Base-by-base conservation (phyloP, 2,329 filamentous ascomycete genomes). In the Fusarium falciforme region DNA sequence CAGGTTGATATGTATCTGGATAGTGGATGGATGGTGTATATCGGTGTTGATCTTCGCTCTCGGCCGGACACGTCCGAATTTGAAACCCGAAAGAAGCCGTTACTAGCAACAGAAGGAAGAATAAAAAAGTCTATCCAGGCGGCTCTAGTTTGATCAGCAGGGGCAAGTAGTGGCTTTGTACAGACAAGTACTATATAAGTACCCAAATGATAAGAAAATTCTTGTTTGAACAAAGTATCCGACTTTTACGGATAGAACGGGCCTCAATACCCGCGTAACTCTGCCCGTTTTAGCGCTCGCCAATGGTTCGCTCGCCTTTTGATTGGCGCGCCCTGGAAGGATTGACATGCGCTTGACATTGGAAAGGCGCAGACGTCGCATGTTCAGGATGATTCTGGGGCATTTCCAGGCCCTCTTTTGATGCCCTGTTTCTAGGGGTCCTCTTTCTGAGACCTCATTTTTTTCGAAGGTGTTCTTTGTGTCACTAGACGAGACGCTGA, bases 291-390 rank as follows among this genome's bases (percentile, higher is more conserved):
- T 61, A 61, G 59, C 31, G 59, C 58, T 52, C 44, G 22, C 27
- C 35, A 14, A 44, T 22, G 25, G 17, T 8, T 29, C 10, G 1
- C 47, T 35, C 29, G n/a, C 12, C n/a, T 57, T 57, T 27, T 40
- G 55, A 60, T 60, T 60, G 40, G 57, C 25, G 17, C n/a, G 36
- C 25, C n/a, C 29, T 29, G 17, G 47, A 31, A 60, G 57, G 40
- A 61, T 54, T 62, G 47, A 63, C 47, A 63, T 54, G 55, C 55
- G 14, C 29, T 35, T 59, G 62, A 35, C 62, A 64, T 64, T 47
- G 36, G 40, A 65, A 65, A 65, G 62, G 62, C 62, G 62, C 12
- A 25, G n/a, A 58, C n/a, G 17, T 40, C 33, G 60, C 40, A 49
- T 49, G 20, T 61, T 61, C 59, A 14, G 22, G 42, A 52, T 10